Evolutionary conservation across 1,284 basidiomycete genomes (phyloP).

Genomic region (Tilletia setariae): DNA sequence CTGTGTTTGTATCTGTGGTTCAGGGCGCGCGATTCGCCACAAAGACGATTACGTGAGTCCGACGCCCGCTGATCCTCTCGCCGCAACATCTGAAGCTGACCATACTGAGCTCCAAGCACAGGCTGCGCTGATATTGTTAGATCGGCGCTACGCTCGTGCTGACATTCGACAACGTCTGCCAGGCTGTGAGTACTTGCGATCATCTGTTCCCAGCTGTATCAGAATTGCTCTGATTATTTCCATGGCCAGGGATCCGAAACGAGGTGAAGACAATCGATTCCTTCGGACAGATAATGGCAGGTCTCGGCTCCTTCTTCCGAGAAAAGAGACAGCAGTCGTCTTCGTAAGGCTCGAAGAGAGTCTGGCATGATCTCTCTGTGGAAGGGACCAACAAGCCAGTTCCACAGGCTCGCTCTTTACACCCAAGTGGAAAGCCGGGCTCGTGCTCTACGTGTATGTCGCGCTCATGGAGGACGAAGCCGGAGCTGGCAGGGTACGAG

Average conservation of each 20-base stretch:
- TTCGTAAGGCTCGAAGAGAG: too few species aligned
- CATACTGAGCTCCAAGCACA: background rate
- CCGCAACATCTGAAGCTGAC: too few species aligned
- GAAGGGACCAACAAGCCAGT: too few species aligned
- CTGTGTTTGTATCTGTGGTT: background rate
- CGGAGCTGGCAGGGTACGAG: too few species aligned
- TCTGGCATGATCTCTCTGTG: too few species aligned
- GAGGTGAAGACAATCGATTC: conserved; percentile 9
- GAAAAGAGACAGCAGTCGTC: conserved; percentile 7
- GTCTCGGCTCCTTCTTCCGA: conserved; percentile 11
- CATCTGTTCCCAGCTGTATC: background rate
- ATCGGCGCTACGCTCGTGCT: conserved; percentile 38
- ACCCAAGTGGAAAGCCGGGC: too few species aligned
- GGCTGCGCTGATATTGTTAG: conserved; percentile 47
- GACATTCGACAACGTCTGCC: conserved; percentile 44
- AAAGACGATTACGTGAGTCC: conserved; percentile 35
- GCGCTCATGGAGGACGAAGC: too few species aligned
- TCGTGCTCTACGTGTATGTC: too few species aligned
- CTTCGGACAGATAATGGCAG: conserved; percentile 1
- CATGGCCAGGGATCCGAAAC: conserved; percentile 19
- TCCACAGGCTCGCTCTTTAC: too few species aligned
- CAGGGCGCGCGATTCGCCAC: conserved; percentile 48
- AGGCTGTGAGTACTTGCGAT: conserved; percentile 24
- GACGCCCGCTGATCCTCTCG: background rate
- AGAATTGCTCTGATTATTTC: background rate